Base-by-base conservation (phyloP, 2,329 filamentous ascomycete species). In the Sarocladiaceae sp. region DNA sequence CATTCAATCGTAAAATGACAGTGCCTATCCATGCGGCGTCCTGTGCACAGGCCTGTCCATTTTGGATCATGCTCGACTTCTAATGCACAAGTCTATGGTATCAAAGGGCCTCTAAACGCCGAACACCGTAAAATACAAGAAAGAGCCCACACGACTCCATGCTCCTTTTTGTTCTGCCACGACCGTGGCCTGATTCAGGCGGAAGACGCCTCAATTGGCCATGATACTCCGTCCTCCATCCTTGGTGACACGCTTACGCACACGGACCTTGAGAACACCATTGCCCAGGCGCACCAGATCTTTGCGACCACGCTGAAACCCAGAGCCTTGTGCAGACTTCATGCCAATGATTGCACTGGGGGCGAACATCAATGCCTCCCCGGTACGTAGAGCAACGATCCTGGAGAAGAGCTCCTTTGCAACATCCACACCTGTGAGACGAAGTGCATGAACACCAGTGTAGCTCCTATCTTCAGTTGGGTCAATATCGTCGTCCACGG, bases 161-260 rank as follows among this genome's bases (percentile, higher is more conserved):
- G n/a, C n/a, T n/a, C n/a, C n/a, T n/a, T n/a, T n/a, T n/a, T n/a
- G n/a, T n/a, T n/a, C n/a, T n/a, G n/a, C n/a, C n/a, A n/a, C n/a
- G n/a, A n/a, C n/a, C n/a, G n/a, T n/a, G n/a, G n/a, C n/a, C n/a
- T n/a, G n/a, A n/a, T n/a, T n/a, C n/a, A n/a, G n/a, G n/a, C n/a
- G n/a, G n/a, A n/a, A 36, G 18, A n/a, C 7, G 8, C 5, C 15
- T 29, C n/a, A 50, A 26, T 50, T 37, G 31, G 75, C 73, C 70
- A 77, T 72, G 44, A 78, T 66, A 4, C 72, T 76, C 26, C 57
- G 57, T 0, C 75, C 75, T 0, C 75, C 74, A 55, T 77, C 75
- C 6, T 59, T 58, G 0, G 74, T 78, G 10, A 76, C 62, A 0
- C 75, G 66, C 20, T 65, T 64, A 5, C 74, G 62, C 20, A 77